Evolutionary conservation across 139 green algal genomes (phyloP).

Genomic region (Picochlorum sp.): DNA sequence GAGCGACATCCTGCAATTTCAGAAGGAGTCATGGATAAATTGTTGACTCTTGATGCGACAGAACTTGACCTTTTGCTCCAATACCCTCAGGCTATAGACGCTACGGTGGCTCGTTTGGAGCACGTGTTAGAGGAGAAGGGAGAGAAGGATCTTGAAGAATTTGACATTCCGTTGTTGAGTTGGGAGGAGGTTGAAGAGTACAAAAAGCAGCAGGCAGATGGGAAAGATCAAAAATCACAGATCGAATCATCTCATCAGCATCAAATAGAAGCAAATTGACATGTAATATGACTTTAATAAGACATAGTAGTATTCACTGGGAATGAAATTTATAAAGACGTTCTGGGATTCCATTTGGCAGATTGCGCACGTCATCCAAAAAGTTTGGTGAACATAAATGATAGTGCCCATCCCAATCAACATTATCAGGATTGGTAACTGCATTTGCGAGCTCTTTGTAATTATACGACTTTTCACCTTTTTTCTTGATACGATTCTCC

Average conservation of each 20-base stretch:
- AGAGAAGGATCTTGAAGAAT: constrained; percentile 19
- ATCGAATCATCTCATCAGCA: neutral
- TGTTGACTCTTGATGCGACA: constrained; percentile 57
- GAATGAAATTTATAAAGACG: neutral
- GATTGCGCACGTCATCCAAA: neutral
- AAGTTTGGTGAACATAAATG: neutral
- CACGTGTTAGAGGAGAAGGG: constrained; percentile 26
- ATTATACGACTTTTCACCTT: neutral
- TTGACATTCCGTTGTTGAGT: constrained; percentile 27
- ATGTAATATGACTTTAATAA: neutral
- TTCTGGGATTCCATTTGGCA: too few relatives aligned
- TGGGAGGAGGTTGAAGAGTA: constrained; percentile 49
- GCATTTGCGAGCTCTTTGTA: constrained; percentile 2
- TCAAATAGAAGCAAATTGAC: neutral
- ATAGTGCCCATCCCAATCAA: neutral
- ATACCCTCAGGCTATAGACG: constrained; percentile 36
- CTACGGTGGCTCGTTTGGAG: constrained; percentile 39
- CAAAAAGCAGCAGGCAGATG: constrained; percentile 3
- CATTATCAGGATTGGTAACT: neutral
- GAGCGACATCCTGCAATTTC: constrained; percentile 39
- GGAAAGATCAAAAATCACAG: neutral
- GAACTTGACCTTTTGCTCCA: constrained; percentile 70
- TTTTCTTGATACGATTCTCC: constrained; percentile 2
- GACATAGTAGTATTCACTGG: too few relatives aligned
- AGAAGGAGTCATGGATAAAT: constrained; percentile 57